A percentile compares a stretch with the other conserved stretches of the same genome.
Conservation (phyloP, 352 stramenopile genomes). For the Aphanomyces stellatus region DNA sequence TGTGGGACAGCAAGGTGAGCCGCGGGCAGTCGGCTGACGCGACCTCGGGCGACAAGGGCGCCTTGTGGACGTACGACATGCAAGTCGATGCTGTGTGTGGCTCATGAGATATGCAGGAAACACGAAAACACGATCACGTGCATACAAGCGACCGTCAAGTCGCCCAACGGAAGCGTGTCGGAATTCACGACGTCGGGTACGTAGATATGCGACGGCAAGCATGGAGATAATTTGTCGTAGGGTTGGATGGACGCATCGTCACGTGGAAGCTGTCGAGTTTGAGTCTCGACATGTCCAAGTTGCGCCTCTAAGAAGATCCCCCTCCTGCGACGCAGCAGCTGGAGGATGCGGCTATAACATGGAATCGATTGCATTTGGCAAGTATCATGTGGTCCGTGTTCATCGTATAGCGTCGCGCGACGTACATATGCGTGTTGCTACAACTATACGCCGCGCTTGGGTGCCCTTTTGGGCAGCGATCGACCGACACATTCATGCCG, state of each 20-base stretch:
- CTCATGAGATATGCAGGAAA: slow-evolving; percentile 35
- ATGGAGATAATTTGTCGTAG: slow-evolving; percentile 22
- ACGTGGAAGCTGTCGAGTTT: slow-evolving; percentile 66
- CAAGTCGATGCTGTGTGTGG: background rate
- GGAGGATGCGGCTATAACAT: background rate
- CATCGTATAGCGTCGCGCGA: too few relatives aligned
- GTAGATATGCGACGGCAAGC: background rate
- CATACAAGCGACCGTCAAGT: slow-evolving; percentile 55
- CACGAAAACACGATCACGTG: slow-evolving; percentile 80
- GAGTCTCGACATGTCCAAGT: slow-evolving; percentile 71
- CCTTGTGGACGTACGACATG: slow-evolving; percentile 66
- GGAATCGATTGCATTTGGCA: too few relatives aligned
- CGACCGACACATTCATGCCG: too few relatives aligned
- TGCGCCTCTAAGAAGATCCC: slow-evolving; percentile 54
- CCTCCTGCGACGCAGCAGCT: too few relatives aligned
- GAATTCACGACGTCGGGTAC: slow-evolving; percentile 80
- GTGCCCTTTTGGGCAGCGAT: too few relatives aligned
- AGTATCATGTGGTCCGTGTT: too few relatives aligned
- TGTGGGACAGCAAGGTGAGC: slow-evolving; percentile 81
- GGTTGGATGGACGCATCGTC: slow-evolving; percentile 72
- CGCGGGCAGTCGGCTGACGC: slow-evolving; percentile 75
- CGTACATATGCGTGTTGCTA: too few relatives aligned
- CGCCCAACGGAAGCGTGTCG: slow-evolving; percentile 42
- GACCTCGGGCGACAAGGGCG: slow-evolving; percentile 68
- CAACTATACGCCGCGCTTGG: too few relatives aligned